phyloP scores from a whole-genome alignment of 139 green algal genomes.

The Chlorella sp. region DNA sequence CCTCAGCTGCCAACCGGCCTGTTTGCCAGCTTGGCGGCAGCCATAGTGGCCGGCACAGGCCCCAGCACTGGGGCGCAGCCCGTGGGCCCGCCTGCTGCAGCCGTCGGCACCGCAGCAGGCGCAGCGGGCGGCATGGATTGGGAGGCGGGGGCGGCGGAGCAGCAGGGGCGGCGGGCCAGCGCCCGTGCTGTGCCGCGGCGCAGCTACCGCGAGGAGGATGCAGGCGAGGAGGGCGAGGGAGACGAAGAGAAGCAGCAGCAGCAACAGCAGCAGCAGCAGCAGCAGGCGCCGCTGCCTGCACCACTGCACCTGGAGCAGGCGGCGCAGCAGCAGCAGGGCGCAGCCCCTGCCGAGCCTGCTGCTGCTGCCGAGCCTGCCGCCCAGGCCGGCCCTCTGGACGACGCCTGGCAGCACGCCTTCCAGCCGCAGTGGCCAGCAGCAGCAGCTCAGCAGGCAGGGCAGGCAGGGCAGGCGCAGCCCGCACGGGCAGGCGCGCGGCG shows the following conservation, averaged over 20 bases:
- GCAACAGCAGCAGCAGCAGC: neutral
- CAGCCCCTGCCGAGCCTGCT: neutral
- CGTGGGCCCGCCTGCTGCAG: too few relatives aligned
- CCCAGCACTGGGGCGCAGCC: too few relatives aligned
- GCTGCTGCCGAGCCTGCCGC: too few relatives aligned
- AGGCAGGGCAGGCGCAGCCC: neutral
- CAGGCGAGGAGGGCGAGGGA: neutral
- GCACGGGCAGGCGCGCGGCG: neutral
- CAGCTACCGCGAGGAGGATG: slow-evolving; percentile 13
- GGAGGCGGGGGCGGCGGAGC: neutral
- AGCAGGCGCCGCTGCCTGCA: too few relatives aligned
- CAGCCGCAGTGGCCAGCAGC: neutral
- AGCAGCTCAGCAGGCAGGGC: neutral
- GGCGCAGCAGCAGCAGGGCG: neutral
- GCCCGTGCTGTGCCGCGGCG: neutral
- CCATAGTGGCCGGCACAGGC: too few relatives aligned
- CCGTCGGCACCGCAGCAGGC: too few relatives aligned
- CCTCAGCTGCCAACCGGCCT: too few relatives aligned
- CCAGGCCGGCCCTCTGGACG: neutral
- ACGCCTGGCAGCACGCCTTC: slow-evolving; percentile 1
- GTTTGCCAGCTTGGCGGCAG: too few relatives aligned
- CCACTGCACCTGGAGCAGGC: too few relatives aligned
- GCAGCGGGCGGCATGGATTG: too few relatives aligned
- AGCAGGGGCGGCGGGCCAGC: neutral
- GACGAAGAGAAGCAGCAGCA: neutral